Conservation (phyloP, 768 basidiomycete genomes). For the Suillus subaureus region DNA sequence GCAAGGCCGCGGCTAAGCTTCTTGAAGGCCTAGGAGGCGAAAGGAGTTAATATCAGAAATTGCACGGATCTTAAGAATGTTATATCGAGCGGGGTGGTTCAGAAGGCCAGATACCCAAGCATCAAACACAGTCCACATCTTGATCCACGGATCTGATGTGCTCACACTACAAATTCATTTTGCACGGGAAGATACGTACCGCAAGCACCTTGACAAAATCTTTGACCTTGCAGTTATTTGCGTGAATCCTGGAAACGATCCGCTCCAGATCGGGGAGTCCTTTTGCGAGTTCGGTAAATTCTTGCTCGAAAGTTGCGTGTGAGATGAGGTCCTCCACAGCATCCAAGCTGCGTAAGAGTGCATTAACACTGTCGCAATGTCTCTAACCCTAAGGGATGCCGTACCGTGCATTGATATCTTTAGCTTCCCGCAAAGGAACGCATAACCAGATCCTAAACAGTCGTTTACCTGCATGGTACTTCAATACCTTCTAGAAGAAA, state of each 20-base stretch:
- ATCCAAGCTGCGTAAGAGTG: constrained; percentile 63
- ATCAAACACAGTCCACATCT: neutral
- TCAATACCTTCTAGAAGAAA: constrained; percentile 6
- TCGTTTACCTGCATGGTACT: constrained; percentile 68
- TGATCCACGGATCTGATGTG: neutral
- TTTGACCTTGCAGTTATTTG: constrained; percentile 82
- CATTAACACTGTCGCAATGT: constrained; percentile 16
- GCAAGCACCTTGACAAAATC: constrained; percentile 86
- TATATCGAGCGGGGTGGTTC: neutral
- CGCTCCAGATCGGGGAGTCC: constrained; percentile 91
- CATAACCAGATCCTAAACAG: constrained; percentile 97
- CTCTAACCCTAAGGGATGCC: constrained; percentile 20
- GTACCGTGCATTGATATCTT: constrained; percentile 88
- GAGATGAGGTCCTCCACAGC: constrained; percentile 91
- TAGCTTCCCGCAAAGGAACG: constrained; percentile 79
- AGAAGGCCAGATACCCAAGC: neutral
- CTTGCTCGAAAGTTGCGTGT: constrained; percentile 73
- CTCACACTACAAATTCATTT: constrained; percentile 3
- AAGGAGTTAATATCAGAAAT: constrained; percentile 11
- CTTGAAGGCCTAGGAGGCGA: constrained; percentile 65
- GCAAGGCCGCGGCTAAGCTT: constrained; percentile 68
- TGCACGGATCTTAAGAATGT: neutral
- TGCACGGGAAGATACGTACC: constrained; percentile 43
- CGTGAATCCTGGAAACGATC: constrained; percentile 92
- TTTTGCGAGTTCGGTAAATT: constrained; percentile 77